phyloP scores from a whole-genome alignment of 352 stramenopile species.

The Phytophthora europaea region DNA sequence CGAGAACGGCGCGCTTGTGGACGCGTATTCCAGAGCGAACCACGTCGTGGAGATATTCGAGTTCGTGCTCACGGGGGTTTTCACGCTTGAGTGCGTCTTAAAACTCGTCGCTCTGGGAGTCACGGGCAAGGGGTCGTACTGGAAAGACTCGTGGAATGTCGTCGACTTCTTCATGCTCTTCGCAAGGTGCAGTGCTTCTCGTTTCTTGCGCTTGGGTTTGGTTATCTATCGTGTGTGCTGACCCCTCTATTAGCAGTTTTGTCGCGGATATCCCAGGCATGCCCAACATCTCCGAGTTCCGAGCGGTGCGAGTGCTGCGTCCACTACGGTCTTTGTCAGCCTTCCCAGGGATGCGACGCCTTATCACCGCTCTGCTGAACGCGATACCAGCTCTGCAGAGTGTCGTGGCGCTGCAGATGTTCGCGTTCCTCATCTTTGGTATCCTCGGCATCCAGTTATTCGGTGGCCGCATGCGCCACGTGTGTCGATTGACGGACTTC shows the following conservation, averaged over 20 bases:
- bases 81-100: conserved; percentile 83
- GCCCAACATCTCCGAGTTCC: conserved; percentile 75
- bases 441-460: conserved; percentile 91
- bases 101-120: conserved; percentile 92
- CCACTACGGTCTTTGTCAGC: conserved; percentile 86
- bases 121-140: conserved; percentile 67
- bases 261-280: conserved; percentile 51
- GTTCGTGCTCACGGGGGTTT: conserved; percentile 82
- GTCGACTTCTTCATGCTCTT: conserved; percentile 93
- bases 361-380: conserved; percentile 64
- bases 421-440: conserved; percentile 90
- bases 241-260: conserved; percentile 24
- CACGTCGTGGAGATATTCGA: conserved; percentile 67
- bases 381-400: conserved; percentile 82
- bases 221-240: neutral
- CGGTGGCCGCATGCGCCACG: conserved; percentile 67
- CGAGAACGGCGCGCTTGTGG: conserved; percentile 45
- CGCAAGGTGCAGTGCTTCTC: conserved; percentile 52
- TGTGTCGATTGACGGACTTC: conserved; percentile 80
- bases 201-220: too few species aligned
- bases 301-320: conserved; percentile 86
- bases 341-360: conserved; percentile 70
- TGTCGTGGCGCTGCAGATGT: conserved; percentile 82
- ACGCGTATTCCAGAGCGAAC: conserved; percentile 55
- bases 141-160: conserved; percentile 89